phyloP scores from a whole-genome alignment of 2,329 filamentous ascomycete genomes.

The Botryosphaeria dothidea region DNA sequence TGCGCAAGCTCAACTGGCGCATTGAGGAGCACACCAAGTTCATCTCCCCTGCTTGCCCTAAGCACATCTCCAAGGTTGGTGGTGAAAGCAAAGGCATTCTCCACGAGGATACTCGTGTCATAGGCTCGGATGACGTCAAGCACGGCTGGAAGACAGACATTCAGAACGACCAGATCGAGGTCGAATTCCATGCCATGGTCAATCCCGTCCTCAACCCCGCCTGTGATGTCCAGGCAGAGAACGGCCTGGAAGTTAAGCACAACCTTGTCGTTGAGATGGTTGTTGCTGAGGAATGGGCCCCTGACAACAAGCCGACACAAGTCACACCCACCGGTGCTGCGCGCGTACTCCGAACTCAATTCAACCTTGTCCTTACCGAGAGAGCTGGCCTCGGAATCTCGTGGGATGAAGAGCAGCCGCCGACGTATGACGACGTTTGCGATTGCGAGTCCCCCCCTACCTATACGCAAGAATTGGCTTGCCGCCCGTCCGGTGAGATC shows the following conservation, averaged over 20 bases:
- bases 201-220: constrained; percentile 64
- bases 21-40: constrained; percentile 85
- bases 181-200: constrained; percentile 72
- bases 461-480: constrained; percentile 34
- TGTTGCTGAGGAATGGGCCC: constrained; percentile 83
- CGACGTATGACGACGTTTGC: constrained; percentile 84
- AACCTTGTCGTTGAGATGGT: constrained; percentile 90
- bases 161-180: constrained; percentile 66
- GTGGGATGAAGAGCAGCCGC: constrained; percentile 96
- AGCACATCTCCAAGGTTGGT: constrained; percentile 68
- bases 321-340: constrained; percentile 87
- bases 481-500: constrained; percentile 20
- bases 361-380: constrained; percentile 79
- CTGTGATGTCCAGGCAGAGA: constrained; percentile 74
- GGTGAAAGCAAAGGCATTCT: constrained; percentile 68
- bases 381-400: constrained; percentile 83
- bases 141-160: constrained; percentile 87
- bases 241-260: constrained; percentile 79
- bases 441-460: constrained; percentile 70
- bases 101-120: constrained; percentile 73
- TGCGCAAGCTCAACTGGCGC: constrained; percentile 90
- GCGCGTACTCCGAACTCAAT: constrained; percentile 89
- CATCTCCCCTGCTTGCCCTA: constrained; percentile 75
- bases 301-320: constrained; percentile 68
- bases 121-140: constrained; percentile 81